Base-by-base conservation (phyloP, 2,329 filamentous ascomycete genomes). In the Fusarium newnesense region DNA sequence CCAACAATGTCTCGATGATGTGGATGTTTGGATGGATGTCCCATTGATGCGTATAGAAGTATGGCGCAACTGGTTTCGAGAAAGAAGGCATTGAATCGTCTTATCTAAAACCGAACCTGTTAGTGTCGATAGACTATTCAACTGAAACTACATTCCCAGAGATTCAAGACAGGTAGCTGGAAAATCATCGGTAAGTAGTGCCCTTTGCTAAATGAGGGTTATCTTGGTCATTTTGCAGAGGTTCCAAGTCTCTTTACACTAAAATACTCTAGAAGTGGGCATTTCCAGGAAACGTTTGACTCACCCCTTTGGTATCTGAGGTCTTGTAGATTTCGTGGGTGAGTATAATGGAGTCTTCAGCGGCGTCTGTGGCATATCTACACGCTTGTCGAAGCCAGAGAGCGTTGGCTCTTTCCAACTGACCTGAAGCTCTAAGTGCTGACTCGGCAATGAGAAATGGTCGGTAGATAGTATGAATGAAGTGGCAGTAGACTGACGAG, bases 401-500 rank as follows among this genome's bases (percentile, higher is more conserved):
- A 9, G 9, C 13, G 12, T 32, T 32, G 46, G 28, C 46, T n/a
- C 21, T 13, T 16, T 49, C 46, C 7, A n/a, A 0, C 46, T n/a
- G 46, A 32, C 46, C 46, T 0, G 21, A 30, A 9, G 21, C 21
- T 32, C 28, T n/a, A 5, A 49, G 46, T 11, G 46, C 46, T 1
- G 46, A 12, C 12, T 32, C 28, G 6, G 28, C 21, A 9, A 49
- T 32, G 7, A 49, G 46, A 7, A 49, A 32, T 4, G 46, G 13
- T 1, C 28, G 13, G 32, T 49, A 49, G 9, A 49, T 8, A 6
- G 28, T 30, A 11, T 30, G 28, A 1, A n/a, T 49, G 28, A 49
- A 49, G 28, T 30, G 26, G 4, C 8, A 30, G 26, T 49, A 6
- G 7, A n/a, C 19, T 47, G 5, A 4, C 10, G 1, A 4, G 0